phyloP scores from a whole-genome alignment of 2,329 filamentous ascomycete species.

The Aspergillus udagawae region DNA sequence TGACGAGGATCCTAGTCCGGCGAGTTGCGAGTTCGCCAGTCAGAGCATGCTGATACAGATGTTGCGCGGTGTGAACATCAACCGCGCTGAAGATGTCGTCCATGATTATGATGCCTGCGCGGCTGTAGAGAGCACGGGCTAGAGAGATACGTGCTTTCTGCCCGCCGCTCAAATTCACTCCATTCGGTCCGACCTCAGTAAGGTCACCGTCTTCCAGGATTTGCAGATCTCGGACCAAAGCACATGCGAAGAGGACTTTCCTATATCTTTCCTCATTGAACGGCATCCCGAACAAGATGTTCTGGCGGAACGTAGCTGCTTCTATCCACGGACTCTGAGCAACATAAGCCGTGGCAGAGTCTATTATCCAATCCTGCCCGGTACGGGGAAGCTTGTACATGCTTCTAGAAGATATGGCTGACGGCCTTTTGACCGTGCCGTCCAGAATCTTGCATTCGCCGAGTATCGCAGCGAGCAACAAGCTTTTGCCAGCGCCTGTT shows the following conservation, averaged over 20 bases:
- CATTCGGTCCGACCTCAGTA: slow-evolving; percentile 75
- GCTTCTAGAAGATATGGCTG: slow-evolving; percentile 52
- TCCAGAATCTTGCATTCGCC: slow-evolving; percentile 67
- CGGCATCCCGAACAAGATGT: slow-evolving; percentile 70
- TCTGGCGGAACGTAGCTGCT: slow-evolving; percentile 69
- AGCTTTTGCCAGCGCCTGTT: slow-evolving; percentile 71
- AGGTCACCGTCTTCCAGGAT: slow-evolving; percentile 68
- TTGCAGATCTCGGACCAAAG: slow-evolving; percentile 66
- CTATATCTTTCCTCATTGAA: slow-evolving; percentile 61
- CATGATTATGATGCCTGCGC: slow-evolving; percentile 67
- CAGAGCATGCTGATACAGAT: slow-evolving; percentile 71
- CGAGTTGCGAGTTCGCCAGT: slow-evolving; percentile 63
- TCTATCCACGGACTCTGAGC: slow-evolving; percentile 78
- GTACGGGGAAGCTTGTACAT: slow-evolving; percentile 17
- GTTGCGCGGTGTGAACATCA: slow-evolving; percentile 71
- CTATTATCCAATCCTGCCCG: slow-evolving; percentile 61
- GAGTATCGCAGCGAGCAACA: slow-evolving; percentile 66
- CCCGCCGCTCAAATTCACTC: slow-evolving; percentile 77
- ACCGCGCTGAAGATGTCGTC: slow-evolving; percentile 79
- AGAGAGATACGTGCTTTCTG: slow-evolving; percentile 77
- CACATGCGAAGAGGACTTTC: slow-evolving; percentile 66
- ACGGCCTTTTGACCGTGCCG: slow-evolving; percentile 53
- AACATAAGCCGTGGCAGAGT: slow-evolving; percentile 65
- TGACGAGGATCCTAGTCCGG: slow-evolving; percentile 71
- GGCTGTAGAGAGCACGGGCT: slow-evolving; percentile 71